Evolutionary conservation across 1,284 basidiomycete genomes (phyloP).

Genomic region (Taiwanofungus camphoratus): DNA sequence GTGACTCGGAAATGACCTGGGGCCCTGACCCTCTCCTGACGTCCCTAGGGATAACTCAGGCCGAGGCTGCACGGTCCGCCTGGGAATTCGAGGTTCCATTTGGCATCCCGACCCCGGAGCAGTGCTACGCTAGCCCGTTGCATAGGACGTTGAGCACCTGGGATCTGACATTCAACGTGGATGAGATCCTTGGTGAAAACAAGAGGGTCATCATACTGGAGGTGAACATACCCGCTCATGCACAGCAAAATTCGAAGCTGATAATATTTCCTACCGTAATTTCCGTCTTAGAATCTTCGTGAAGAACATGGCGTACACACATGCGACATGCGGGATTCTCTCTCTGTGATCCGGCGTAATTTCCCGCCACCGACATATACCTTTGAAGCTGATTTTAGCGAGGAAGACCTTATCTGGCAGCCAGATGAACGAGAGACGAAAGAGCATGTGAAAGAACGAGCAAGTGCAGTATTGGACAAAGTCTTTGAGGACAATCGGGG

Average conservation of each 20-base stretch:
- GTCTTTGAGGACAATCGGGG: slow-evolving; percentile 50
- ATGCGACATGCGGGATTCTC: slow-evolving; percentile 61
- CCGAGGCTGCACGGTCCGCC: slow-evolving; percentile 41
- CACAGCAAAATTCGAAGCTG: no score
- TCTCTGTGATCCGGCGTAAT: slow-evolving; percentile 43
- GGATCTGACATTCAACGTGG: slow-evolving; percentile 5
- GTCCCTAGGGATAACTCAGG: slow-evolving; percentile 59
- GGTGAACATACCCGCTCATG: no score
- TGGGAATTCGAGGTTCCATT: slow-evolving; percentile 54
- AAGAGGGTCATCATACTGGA: slow-evolving; percentile 6
- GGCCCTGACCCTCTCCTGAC: slow-evolving; percentile 82
- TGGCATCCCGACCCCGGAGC: slow-evolving; percentile 56
- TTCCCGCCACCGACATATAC: slow-evolving; percentile 51
- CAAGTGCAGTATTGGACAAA: slow-evolving; percentile 51
- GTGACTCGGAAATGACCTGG: slow-evolving; percentile 72
- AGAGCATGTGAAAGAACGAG: slow-evolving; percentile 48
- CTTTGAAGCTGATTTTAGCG: slow-evolving; percentile 65
- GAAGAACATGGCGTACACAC: slow-evolving; percentile 70
- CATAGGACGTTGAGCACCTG: slow-evolving; percentile 10
- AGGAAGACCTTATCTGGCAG: slow-evolving; percentile 70
- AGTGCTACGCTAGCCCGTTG: slow-evolving; percentile 62
- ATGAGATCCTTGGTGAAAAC: background rate
- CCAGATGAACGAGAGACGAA: slow-evolving; percentile 60
- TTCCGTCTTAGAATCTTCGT: slow-evolving; percentile 46
- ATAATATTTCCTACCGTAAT: slow-evolving; percentile 26